Conservation (phyloP, 2,329 filamentous ascomycete species). For the Claviceps pazoutovae region DNA sequence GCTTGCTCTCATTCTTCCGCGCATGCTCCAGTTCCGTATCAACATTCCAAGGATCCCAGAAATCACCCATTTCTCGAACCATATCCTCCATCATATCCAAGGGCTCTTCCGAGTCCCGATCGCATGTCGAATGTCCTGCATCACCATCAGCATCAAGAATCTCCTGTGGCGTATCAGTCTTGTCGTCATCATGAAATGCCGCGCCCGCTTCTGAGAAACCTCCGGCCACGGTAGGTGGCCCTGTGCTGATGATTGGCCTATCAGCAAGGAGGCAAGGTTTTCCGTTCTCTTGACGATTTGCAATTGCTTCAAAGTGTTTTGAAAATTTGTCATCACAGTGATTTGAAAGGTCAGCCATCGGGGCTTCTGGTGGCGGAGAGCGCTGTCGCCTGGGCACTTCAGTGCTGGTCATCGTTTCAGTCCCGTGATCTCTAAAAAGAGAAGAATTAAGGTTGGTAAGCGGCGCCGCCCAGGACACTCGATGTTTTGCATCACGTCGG, state of each 20-base stretch:
- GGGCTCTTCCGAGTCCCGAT: slow-evolving; percentile 16
- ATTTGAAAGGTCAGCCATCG: slow-evolving; percentile 20
- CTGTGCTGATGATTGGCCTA: slow-evolving; percentile 19
- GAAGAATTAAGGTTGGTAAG: not conserved
- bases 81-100: slow-evolving; percentile 24
- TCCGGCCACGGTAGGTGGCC: slow-evolving; percentile 14
- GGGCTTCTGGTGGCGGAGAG: slow-evolving; percentile 30
- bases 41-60: slow-evolving; percentile 21
- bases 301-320: slow-evolving; percentile 33
- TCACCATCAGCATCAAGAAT: not conserved
- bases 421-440: not conserved
- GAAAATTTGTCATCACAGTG: slow-evolving; percentile 25
- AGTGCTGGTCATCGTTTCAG: too few species aligned
- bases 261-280: slow-evolving; percentile 23
- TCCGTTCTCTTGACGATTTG: slow-evolving; percentile 20
- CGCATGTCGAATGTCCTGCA: slow-evolving; percentile 3
- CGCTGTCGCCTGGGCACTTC: slow-evolving; percentile 11
- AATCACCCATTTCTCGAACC: slow-evolving; percentile 22
- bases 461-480: slow-evolving; percentile 4
- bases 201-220: slow-evolving; percentile 13
- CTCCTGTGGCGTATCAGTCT: not conserved
- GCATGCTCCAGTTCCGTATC: slow-evolving; percentile 22
- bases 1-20: slow-evolving; percentile 7
- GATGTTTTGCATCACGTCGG: not conserved
- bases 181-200: not conserved